These are phyloP conservation scores for Penicillium hordei DNA, from an alignment of 2,329 filamentous ascomycete species.

Conservation along the genomic window DNA sequence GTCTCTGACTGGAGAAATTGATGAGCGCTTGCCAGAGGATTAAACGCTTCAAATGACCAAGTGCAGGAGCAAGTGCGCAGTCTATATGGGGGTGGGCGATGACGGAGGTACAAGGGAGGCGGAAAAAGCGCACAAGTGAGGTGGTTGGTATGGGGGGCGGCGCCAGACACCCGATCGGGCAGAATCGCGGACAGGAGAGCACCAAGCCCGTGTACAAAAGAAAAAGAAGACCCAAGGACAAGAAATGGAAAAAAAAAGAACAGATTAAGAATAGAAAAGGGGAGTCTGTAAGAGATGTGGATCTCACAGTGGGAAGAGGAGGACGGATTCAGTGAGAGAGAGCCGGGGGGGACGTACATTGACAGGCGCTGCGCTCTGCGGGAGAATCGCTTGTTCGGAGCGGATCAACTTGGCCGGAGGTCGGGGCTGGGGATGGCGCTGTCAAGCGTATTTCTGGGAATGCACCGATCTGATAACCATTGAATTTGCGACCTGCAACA, in stretches of 20 bases:
- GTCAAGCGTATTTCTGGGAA: constrained; percentile 39
- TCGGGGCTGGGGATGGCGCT: constrained; percentile 36
- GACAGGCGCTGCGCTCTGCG: constrained; percentile 25
- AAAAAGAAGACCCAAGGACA: constrained; percentile 15
- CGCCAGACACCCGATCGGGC: constrained; percentile 27
- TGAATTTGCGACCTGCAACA: constrained; percentile 10
- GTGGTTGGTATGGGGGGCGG: constrained; percentile 19
- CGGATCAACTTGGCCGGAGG: constrained; percentile 35
- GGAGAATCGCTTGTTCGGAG: constrained; percentile 42
- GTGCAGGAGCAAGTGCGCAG: constrained; percentile 10
- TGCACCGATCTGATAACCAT: constrained; percentile 23
- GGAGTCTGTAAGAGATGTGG: constrained; percentile 25
- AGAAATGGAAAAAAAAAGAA: constrained; percentile 2
- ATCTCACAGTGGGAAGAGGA: constrained; percentile 31
- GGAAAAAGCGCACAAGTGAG: constrained; percentile 25
- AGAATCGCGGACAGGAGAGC: constrained; percentile 15
- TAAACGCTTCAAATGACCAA: constrained; percentile 1
- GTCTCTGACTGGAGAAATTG: constrained; percentile 8
- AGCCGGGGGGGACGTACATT: constrained; percentile 23
- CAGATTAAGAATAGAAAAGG: constrained; percentile 11
- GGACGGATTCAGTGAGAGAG: constrained; percentile 17
- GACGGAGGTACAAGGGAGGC: constrained; percentile 27
- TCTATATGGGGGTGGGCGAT: constrained; percentile 23
- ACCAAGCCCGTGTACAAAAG: constrained; percentile 16
- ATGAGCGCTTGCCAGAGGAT: constrained; percentile 14